A percentile compares a stretch with the other conserved stretches of the same genome.
Evolutionary conservation across 1,284 basidiomycete species (phyloP).

Genomic region (Tilletia walkeri): DNA sequence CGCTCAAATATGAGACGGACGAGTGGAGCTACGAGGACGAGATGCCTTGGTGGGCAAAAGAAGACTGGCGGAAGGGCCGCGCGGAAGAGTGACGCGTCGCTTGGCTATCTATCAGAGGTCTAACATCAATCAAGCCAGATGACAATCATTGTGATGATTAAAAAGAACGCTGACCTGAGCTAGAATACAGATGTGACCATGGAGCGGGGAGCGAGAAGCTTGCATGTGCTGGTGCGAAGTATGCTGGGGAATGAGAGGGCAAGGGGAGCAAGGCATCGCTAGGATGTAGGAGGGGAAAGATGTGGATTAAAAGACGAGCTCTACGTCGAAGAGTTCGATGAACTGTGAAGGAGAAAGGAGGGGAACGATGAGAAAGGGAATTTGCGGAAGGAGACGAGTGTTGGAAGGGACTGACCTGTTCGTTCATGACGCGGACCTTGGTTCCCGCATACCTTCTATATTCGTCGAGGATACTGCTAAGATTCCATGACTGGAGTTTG

Average conservation of each 20-base stretch:
- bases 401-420: conserved; percentile 56
- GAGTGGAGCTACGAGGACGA: conserved; percentile 52
- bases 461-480: conserved; percentile 61
- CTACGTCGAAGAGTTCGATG: conserved; percentile 62
- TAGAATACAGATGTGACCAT: not conserved
- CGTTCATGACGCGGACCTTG: conserved; percentile 61
- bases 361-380: not conserved
- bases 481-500: conserved; percentile 60
- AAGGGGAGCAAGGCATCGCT: not conserved
- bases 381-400: not conserved
- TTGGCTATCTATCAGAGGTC: not conserved
- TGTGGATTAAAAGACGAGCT: conserved; percentile 55
- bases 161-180: not conserved
- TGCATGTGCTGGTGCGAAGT: not conserved
- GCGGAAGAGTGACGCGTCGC: too few species aligned
- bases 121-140: not conserved
- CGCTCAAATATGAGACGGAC: conserved; percentile 55
- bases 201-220: not conserved
- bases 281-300: conserved; percentile 1
- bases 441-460: conserved; percentile 61
- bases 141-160: too few species aligned
- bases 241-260: not conserved
- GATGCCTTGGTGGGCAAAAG: conserved; percentile 53
- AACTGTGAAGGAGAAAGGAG: conserved; percentile 53
- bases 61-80: conserved; percentile 30